A percentile compares a stretch with the other conserved stretches of the same genome.
Conservation (phyloP, 2,329 filamentous ascomycete species). For the Xylariomycetidae sp. region DNA sequence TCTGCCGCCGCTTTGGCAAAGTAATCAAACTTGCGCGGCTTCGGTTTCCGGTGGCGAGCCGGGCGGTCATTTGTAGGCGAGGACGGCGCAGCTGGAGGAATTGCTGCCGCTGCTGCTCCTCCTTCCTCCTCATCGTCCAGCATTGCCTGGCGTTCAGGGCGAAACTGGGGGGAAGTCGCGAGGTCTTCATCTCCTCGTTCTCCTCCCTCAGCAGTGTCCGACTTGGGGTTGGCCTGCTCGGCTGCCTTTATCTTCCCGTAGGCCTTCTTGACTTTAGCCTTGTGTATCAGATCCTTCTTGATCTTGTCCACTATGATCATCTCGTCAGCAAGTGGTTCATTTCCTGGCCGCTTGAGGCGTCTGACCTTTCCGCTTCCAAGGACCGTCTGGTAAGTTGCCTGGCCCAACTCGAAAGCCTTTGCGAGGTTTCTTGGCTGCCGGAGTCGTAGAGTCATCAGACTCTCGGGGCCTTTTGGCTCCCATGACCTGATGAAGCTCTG, state of each 20-base stretch:
- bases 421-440: slow-evolving; percentile 46
- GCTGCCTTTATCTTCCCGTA: slow-evolving; percentile 81
- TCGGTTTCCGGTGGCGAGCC: slow-evolving; percentile 23
- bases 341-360: slow-evolving; percentile 1
- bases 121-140: slow-evolving; percentile 20
- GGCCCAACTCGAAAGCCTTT: slow-evolving; percentile 85
- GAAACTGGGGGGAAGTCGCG: slow-evolving; percentile 23
- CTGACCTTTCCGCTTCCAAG: slow-evolving; percentile 71
- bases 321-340: slow-evolving; percentile 8
- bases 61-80: slow-evolving; percentile 10
- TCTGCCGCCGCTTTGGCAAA: slow-evolving; percentile 60
- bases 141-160: slow-evolving; percentile 38
- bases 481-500: no score
- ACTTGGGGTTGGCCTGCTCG: slow-evolving; percentile 19
- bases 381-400: slow-evolving; percentile 84
- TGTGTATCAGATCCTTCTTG: slow-evolving; percentile 82
- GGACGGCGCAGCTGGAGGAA: slow-evolving; percentile 4
- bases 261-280: slow-evolving; percentile 87
- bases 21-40: slow-evolving; percentile 49
- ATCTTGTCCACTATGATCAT: slow-evolving; percentile 74
- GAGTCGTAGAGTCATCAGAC: slow-evolving; percentile 28
- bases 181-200: slow-evolving; percentile 16
- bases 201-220: slow-evolving; percentile 8
- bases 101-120: neutral
- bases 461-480: slow-evolving; percentile 54